phyloP scores from a whole-genome alignment of 129 eudicot genomes.

The Solidago caesia region DNA sequence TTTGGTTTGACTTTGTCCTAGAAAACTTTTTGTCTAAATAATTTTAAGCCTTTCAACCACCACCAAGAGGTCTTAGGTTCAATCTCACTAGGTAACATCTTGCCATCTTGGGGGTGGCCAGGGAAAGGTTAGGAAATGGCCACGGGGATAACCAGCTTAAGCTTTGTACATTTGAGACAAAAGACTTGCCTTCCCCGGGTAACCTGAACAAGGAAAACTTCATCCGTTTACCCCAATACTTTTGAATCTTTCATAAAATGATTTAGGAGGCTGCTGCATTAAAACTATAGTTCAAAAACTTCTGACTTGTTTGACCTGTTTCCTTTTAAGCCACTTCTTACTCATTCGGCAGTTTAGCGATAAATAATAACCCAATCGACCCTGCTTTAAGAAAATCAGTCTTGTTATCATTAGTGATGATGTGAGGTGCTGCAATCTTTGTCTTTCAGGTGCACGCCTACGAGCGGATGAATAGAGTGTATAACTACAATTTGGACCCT shows the following conservation, averaged over 20 bases:
- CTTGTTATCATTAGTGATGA: neutral
- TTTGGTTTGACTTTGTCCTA: neutral
- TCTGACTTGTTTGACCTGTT: neutral
- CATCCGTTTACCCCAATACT: too few species aligned
- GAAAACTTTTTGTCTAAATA: neutral
- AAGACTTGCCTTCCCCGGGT: too few species aligned
- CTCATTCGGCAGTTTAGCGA: neutral
- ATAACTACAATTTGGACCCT: conserved; percentile 66
- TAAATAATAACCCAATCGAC: neutral
- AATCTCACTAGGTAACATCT: too few species aligned
- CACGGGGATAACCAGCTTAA: too few species aligned
- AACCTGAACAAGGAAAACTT: too few species aligned
- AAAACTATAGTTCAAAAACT: neutral
- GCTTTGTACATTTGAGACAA: too few species aligned
- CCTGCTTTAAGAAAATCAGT: neutral
- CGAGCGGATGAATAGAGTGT: conserved; percentile 87
- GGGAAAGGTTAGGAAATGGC: too few species aligned
- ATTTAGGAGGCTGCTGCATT: neutral
- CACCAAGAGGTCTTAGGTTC: too few species aligned
- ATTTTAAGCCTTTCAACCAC: too few species aligned
- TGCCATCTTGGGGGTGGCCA: too few species aligned
- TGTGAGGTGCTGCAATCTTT: neutral
- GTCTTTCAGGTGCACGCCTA: conserved; percentile 81
- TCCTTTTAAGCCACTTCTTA: neutral
- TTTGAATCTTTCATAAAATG: neutral